Evolutionary conservation across 768 basidiomycete genomes (phyloP).

Genomic region (Macrolepiota fuliginosa): DNA sequence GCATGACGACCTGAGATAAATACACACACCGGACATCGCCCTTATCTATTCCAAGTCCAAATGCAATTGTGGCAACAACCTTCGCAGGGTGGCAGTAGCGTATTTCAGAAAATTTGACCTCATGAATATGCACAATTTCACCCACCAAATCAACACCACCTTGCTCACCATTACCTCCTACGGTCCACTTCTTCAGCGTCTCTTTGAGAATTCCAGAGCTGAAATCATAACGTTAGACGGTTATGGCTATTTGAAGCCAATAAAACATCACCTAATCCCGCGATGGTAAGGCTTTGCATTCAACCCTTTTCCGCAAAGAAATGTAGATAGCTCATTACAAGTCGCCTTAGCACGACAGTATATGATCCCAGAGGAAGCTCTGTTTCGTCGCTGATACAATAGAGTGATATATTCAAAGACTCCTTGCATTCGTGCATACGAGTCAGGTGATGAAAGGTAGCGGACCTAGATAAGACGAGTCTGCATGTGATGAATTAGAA

Average conservation of each 20-base stretch:
- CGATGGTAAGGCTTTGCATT: conserved; percentile 74
- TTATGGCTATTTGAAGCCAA: neutral
- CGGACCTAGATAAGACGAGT: conserved; percentile 44
- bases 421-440: conserved; percentile 56
- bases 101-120: neutral
- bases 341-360: conserved; percentile 70
- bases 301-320: conserved; percentile 64
- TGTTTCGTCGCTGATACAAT: conserved; percentile 56
- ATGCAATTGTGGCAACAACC: conserved; percentile 82
- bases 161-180: conserved; percentile 43
- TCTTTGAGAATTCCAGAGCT: conserved; percentile 53
- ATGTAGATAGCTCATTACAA: conserved; percentile 66
- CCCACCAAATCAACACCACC: conserved; percentile 64
- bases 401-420: conserved; percentile 64
- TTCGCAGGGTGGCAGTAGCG: conserved; percentile 20
- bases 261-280: conserved; percentile 49
- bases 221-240: neutral
- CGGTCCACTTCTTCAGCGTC: conserved; percentile 59
- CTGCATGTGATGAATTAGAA: neutral
- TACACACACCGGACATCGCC: conserved; percentile 59
- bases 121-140: neutral
- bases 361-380: conserved; percentile 68
- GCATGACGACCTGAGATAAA: neutral
- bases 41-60: conserved; percentile 88
- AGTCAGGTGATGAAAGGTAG: conserved; percentile 54